Percentiles rank a stretch among this genome's conserved stretches.
These are phyloP conservation scores for Pelargonium citronellum DNA, from an alignment of 441 rosid species.

Conservation along the genomic window DNA sequence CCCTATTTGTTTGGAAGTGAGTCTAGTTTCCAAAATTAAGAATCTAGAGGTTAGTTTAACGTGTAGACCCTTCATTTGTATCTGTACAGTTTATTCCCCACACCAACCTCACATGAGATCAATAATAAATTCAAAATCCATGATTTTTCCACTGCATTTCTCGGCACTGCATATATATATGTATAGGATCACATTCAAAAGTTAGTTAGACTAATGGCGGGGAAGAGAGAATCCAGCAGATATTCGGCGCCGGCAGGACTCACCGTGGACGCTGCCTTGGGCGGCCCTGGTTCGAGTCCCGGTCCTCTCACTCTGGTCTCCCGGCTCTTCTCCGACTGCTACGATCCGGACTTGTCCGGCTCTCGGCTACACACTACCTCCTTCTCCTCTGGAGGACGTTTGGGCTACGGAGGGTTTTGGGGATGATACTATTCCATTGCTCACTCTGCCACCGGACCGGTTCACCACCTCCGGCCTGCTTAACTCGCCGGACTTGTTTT, in stretches of 20 bases:
- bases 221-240: neutral
- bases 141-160: too few relatives aligned
- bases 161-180: too few relatives aligned
- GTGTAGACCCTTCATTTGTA: too few relatives aligned
- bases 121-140: too few relatives aligned
- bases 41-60: too few relatives aligned
- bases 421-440: neutral
- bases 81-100: too few relatives aligned
- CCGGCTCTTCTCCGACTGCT: neutral
- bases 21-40: too few relatives aligned
- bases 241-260: neutral
- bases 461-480: neutral
- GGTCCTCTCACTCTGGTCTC: neutral
- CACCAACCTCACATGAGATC: too few relatives aligned
- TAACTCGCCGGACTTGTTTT: neutral
- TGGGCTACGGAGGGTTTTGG: neutral
- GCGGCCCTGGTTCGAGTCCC: neutral
- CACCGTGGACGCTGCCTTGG: neutral
- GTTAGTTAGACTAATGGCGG: neutral
- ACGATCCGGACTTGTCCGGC: neutral
- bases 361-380: too few relatives aligned
- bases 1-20: too few relatives aligned
- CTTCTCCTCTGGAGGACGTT: too few relatives aligned
- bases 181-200: too few relatives aligned
- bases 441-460: neutral